Evolutionary conservation across 2,329 filamentous ascomycete species (phyloP).

Genomic region (Fusarium buxicola): DNA sequence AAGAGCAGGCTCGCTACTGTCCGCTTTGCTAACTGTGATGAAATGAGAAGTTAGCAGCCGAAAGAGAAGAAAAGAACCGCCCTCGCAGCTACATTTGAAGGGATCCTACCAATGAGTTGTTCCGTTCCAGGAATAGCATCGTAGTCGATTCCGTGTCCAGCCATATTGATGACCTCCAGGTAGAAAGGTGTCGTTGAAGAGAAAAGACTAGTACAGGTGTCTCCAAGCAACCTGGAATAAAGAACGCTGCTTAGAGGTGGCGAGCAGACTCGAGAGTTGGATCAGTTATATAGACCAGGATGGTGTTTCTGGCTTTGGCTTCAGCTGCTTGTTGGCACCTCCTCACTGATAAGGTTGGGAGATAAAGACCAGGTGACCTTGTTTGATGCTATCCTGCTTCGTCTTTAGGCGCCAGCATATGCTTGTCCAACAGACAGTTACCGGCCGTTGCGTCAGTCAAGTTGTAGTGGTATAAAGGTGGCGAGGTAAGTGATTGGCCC

Average conservation of each 20-base stretch:
- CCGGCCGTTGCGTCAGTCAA: not conserved
- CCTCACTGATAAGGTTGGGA: not conserved
- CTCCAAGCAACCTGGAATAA: no score
- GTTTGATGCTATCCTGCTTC: not conserved
- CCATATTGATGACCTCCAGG: not conserved
- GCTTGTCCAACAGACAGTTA: not conserved
- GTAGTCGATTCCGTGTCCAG: slow-evolving; percentile 2
- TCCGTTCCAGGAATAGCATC: slow-evolving; percentile 6
- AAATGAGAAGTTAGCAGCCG: not conserved
- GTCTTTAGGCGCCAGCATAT: no score
- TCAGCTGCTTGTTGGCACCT: not conserved
- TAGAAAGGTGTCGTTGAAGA: not conserved
- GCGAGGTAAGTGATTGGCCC: not conserved
- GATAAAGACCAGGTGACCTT: not conserved
- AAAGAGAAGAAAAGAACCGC: not conserved
- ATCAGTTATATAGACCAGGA: not conserved
- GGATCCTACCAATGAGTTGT: slow-evolving; percentile 1
- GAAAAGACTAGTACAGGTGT: not conserved
- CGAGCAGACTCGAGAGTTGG: not conserved
- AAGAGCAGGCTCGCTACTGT: not conserved
- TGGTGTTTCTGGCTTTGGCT: not conserved
- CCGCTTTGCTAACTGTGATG: not conserved
- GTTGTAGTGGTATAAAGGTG: not conserved
- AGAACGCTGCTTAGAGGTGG: not conserved
- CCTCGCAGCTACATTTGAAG: not conserved